Evolutionary conservation across 306 rosid species (phyloP).

Genomic region (Acacia melanoxylon): DNA sequence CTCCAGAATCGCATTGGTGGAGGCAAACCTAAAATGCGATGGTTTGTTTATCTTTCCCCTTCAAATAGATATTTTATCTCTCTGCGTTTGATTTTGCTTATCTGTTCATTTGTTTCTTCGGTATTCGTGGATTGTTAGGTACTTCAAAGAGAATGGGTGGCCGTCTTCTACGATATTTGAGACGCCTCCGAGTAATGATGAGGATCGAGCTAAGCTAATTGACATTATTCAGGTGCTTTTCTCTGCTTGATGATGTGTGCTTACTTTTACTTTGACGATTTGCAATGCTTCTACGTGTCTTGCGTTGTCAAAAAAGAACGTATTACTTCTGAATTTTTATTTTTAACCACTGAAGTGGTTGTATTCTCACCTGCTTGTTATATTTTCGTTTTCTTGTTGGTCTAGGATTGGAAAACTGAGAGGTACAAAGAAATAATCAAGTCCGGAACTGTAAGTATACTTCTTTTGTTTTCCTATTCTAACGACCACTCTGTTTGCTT

Average conservation of each 20-base stretch:
- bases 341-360: not conserved
- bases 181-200: constrained; percentile 70
- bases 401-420: constrained; percentile 95
- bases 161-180: constrained; percentile 77
- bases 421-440: constrained; percentile 93
- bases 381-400: constrained; percentile 32
- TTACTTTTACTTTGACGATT: not conserved
- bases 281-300: not conserved
- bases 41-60: constrained; percentile 38
- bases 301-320: too few species aligned
- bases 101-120: not conserved
- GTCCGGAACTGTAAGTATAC: constrained; percentile 86
- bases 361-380: not conserved
- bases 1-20: constrained; percentile 90
- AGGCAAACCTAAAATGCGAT: constrained; percentile 98
- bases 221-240: constrained; percentile 73
- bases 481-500: not conserved
- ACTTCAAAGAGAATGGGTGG: constrained; percentile 89
- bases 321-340: constrained; percentile 1
- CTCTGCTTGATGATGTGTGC: not conserved
- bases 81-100: not conserved
- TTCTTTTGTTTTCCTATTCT: constrained; percentile 22
- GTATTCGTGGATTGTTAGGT: constrained; percentile 50
- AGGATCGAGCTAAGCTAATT: constrained; percentile 66
- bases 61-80: not conserved